Conservation (phyloP, 2,329 filamentous ascomycete species). For the Phoma sp. region DNA sequence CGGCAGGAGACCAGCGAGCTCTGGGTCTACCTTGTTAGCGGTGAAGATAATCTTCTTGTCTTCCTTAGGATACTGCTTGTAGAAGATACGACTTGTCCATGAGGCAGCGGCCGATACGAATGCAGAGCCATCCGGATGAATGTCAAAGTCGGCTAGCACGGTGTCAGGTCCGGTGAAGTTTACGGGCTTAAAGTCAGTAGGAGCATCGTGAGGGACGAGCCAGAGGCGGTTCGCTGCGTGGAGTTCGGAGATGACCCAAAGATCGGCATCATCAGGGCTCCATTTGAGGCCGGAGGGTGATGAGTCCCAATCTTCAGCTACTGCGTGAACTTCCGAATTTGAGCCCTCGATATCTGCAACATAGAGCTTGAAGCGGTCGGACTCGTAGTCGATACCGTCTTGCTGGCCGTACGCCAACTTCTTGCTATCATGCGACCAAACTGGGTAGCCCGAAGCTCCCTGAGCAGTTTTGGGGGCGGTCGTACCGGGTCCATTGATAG, state of each 20-base stretch:
- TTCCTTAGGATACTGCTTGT: conserved; percentile 34
- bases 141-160: conserved; percentile 56
- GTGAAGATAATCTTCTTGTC: conserved; percentile 58
- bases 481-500: conserved; percentile 43
- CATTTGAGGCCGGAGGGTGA: conserved; percentile 38
- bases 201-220: conserved; percentile 67
- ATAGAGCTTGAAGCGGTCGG: conserved; percentile 70
- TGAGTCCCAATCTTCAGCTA: conserved; percentile 47
- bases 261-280: conserved; percentile 39
- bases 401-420: conserved; percentile 80
- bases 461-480: conserved; percentile 48
- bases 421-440: conserved; percentile 76
- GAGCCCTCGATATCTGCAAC: conserved; percentile 44
- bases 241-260: conserved; percentile 44
- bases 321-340: conserved; percentile 32
- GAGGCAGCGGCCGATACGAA: conserved; percentile 41
- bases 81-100: conserved; percentile 46
- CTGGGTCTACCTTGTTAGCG: conserved; percentile 71
- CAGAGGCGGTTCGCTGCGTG: conserved; percentile 57
- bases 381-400: conserved; percentile 72
- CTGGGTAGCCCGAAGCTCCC: conserved; percentile 72
- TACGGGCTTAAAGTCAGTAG: conserved; percentile 52
- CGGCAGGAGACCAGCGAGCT: conserved; percentile 68
- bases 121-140: conserved; percentile 65
- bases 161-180: conserved; percentile 56